Conservation (phyloP, 2,329 filamentous ascomycete genomes). For the Corinectria fuckeliana region DNA sequence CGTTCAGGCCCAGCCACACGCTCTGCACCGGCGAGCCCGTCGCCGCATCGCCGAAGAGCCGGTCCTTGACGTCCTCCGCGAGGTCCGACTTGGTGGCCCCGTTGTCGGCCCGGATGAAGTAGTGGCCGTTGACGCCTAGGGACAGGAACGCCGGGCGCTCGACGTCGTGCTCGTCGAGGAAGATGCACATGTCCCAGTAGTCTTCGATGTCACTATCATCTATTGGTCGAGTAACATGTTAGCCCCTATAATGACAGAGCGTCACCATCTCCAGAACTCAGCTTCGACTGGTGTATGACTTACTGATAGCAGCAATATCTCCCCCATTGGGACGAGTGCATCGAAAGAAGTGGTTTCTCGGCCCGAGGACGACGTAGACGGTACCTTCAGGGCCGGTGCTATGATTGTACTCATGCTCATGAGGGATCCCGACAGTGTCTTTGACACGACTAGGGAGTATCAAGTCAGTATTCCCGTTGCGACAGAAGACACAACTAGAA, state of each 20-base stretch:
- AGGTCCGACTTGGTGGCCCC: constrained; percentile 28
- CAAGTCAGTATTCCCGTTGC: not conserved
- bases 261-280: too few relatives aligned
- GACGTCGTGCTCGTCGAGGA: constrained; percentile 27
- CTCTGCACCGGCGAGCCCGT: constrained; percentile 3
- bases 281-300: not conserved
- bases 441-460: constrained; percentile 10
- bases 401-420: constrained; percentile 16
- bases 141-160: constrained; percentile 32
- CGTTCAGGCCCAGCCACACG: constrained; percentile 31
- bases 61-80: not conserved
- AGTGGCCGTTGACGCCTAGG: constrained; percentile 25
- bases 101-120: constrained; percentile 27
- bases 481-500: not conserved
- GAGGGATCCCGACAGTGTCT: not conserved
- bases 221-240: not conserved
- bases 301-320: constrained; percentile 24
- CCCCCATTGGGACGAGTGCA: constrained; percentile 26
- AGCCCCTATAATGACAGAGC: too few relatives aligned
- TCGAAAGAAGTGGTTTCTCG: constrained; percentile 27
- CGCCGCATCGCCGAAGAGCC: constrained; percentile 10
- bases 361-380: constrained; percentile 31
- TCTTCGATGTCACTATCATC: constrained; percentile 26
- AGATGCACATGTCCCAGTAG: constrained; percentile 24
- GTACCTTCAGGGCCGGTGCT: constrained; percentile 2